phyloP scores from a whole-genome alignment of 176 grass and related monocot genomes.

The Aegilops sharonensis region DNA sequence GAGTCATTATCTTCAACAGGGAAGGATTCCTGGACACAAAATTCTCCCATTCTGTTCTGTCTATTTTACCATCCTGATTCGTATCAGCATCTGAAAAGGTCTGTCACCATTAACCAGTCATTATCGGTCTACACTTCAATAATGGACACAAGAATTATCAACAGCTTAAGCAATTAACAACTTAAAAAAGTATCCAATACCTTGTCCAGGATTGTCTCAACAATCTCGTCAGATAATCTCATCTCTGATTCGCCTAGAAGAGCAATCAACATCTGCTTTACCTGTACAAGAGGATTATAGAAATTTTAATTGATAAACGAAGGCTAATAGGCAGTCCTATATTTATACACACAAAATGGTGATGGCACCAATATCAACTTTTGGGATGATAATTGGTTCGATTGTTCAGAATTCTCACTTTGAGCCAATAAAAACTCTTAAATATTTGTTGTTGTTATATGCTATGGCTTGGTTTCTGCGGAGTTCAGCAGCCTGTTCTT shows the following conservation, averaged over 20 bases:
- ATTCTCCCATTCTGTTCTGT: slow-evolving; percentile 84
- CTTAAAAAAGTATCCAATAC: slow-evolving; percentile 45
- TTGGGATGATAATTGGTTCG: neutral
- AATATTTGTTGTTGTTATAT: neutral
- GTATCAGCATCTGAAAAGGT: slow-evolving; percentile 90
- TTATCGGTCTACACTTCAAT: slow-evolving; percentile 18
- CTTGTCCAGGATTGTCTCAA: slow-evolving; percentile 94
- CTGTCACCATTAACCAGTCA: slow-evolving; percentile 45
- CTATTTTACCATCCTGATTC: slow-evolving; percentile 94
- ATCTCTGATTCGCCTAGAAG: slow-evolving; percentile 95
- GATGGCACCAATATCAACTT: neutral
- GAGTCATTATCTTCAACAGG: slow-evolving; percentile 97
- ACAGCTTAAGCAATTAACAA: slow-evolving; percentile 1
- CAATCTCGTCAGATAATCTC: slow-evolving; percentile 87
- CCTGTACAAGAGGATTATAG: slow-evolving; percentile 51
- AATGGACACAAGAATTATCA: slow-evolving; percentile 8
- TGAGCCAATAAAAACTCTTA: neutral
- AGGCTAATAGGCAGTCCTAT: neutral
- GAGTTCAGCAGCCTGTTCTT: neutral
- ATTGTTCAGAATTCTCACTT: neutral
- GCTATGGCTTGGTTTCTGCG: neutral
- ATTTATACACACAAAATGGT: neutral
- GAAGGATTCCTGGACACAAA: slow-evolving; percentile 92
- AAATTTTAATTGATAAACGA: slow-evolving; percentile 4
- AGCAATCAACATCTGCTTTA: slow-evolving; percentile 97